Evolutionary conservation across 257 asterid species (phyloP), one percentile per base, ranked within the genome.

Genomic region (Ilex aquifolium): DNA sequence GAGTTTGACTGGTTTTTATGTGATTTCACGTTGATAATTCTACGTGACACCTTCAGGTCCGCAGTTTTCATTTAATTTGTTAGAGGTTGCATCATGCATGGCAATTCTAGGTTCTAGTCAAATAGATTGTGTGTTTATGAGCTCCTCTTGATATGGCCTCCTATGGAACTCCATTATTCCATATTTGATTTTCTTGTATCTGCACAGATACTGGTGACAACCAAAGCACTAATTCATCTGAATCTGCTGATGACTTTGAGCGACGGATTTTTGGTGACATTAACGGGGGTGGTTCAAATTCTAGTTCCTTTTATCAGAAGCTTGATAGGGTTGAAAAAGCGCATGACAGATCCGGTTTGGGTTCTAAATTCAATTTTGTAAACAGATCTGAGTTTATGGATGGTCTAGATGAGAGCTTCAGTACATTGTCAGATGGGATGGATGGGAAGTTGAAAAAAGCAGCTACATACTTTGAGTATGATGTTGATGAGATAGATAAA

Each of bases 381-480:
- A 66, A 68, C 53, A 71, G 76, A 56, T 60, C 69, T 15, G 57
- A 61, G 57, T 11, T 14, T 62, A 60, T 71, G 62, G 79, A 76
- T 69, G 83, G 74, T 69, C 60, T 73, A 12, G 83, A 76, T 57
- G 86, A 77, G 49, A 60, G 61, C 57, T 63, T 58, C 62, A 74
- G 69, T 65, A 57, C 93, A 0, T 69, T 85, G 65, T 54, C 57
- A 13, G 99, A 90, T 74, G 95, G 92, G 57, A 72, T 87, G 89
- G 85, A 69, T 54, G 59, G 42, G 49, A 84, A 79, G 72, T 67
- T 90, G 66, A 77, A 77, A 80, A 69, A 86, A 67, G 95, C 95
- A 0, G 97, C 96, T 2, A 57, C 72, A 27, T 85, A 81, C 71
- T 93, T 87, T 71, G 86, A 79, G 69, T 76, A 65, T 56, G 95